Base-by-base conservation (phyloP, 805 yeast species). In the Kodamaea sagamina region DNA sequence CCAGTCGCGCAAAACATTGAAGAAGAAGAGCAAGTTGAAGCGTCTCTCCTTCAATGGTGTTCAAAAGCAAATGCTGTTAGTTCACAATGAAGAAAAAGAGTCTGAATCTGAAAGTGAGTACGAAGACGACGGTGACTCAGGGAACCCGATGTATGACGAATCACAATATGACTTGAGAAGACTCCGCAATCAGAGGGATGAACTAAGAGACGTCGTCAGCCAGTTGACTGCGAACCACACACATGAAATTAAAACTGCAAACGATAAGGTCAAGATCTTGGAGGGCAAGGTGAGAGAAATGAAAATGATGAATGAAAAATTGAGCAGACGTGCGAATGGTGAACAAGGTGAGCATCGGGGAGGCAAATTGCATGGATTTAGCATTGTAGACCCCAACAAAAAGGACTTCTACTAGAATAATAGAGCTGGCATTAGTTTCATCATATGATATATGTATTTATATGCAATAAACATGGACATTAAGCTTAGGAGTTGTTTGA, bases 291-390 rank as follows among this genome's bases (percentile, higher is more conserved):
- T 65, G 16, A 53, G 52, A 9, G 62, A 66, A 44, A 56, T 60
- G 43, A 62, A 57, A 25, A 32, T 44, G 12, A 62, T 69, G 37
- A 70, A 66, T 47, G 68, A 62, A 16, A 65, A 61, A 47, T 54
- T 68, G 41, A 62, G 65, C 43, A 52, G 52, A 32, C 31, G 32
- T 10, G 16, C 32, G 4, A 21, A 16, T 8, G 19, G 26, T 28
- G 34, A 34, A 35, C 31, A 52, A 69, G 43, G 50, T 49, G 22
- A 40, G 13, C 25, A 43, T 21, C 49, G 53, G 35, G 70, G 72
- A 10, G 74, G 72, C 1, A 66, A 61, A 47, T 54, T 71, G 28
- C 68, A 67, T 40, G 74, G 74, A 4, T 64, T 71, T 38, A 51
- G 64, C 19, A 62, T 70, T 17, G 68, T 70, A 4, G 54, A 69